Evolutionary conservation across 495 filamentous ascomycete species (phyloP).

Genomic region (Trypethelium eluteriae): DNA sequence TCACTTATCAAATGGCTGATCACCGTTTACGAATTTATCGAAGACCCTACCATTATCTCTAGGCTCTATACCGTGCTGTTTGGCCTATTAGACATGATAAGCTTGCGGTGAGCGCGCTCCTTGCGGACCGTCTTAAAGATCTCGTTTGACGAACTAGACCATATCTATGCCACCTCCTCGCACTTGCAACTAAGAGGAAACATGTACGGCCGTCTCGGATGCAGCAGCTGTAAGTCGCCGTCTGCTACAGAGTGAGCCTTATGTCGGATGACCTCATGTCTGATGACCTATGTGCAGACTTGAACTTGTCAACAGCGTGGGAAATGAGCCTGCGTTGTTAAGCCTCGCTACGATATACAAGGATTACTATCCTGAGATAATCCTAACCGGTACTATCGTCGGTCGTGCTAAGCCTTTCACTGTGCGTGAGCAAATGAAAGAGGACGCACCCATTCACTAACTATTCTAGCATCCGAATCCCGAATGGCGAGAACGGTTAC

Average conservation of each 20-base stretch:
- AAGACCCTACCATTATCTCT: constrained; percentile 56
- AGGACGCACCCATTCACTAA: constrained; percentile 28
- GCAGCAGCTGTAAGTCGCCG: constrained; percentile 62
- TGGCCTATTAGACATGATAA: constrained; percentile 74
- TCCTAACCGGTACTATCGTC: constrained; percentile 55
- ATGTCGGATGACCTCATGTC: neutral
- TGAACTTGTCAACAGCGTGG: constrained; percentile 54
- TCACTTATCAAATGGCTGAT: constrained; percentile 73
- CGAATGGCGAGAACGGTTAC: constrained; percentile 66
- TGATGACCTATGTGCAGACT: constrained; percentile 34
- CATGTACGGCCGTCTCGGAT: constrained; percentile 83
- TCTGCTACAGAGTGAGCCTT: neutral
- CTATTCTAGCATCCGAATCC: constrained; percentile 57
- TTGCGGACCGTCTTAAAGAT: neutral
- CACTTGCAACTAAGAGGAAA: constrained; percentile 72
- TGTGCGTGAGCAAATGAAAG: constrained; percentile 37
- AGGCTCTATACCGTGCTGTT: constrained; percentile 74
- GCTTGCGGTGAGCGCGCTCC: constrained; percentile 46
- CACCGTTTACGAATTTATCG: constrained; percentile 65
- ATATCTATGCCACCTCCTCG: constrained; percentile 72
- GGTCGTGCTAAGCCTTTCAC: constrained; percentile 37
- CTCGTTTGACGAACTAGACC: constrained; percentile 38
- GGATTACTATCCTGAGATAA: constrained; percentile 83
- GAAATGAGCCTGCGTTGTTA: constrained; percentile 65
- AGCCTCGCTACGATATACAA: constrained; percentile 80